These are phyloP conservation scores for Hypoxylon sp. DNA, from an alignment of 2,329 filamentous ascomycete species.

Conservation along the genomic window DNA sequence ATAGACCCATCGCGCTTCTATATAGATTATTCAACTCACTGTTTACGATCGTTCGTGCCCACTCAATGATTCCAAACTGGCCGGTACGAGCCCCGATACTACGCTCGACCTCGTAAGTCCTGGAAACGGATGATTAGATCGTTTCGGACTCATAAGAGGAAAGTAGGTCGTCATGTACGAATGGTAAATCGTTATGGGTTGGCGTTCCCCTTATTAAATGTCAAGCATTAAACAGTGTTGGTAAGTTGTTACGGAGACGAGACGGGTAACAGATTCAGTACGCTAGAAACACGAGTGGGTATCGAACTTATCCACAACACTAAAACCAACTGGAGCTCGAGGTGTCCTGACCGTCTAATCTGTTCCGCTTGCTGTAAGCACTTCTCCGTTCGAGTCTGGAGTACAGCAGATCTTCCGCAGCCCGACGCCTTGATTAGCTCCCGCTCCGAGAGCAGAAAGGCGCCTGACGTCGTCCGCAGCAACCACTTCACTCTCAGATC, in stretches of 20 bases:
- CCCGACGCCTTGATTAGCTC: slow-evolving; percentile 34
- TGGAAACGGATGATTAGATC: slow-evolving; percentile 16
- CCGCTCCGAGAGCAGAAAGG: slow-evolving; percentile 29
- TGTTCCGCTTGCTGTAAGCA: slow-evolving; percentile 23
- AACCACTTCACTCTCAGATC: slow-evolving; percentile 16
- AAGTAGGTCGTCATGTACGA: slow-evolving; percentile 10
- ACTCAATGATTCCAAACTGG: background rate
- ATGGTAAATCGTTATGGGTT: slow-evolving; percentile 22
- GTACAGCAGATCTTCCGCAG: slow-evolving; percentile 41
- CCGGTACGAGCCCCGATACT: slow-evolving; percentile 2
- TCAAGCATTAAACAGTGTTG: slow-evolving; percentile 19
- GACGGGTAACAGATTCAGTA: slow-evolving; percentile 37
- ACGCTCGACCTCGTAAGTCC: slow-evolving; percentile 7
- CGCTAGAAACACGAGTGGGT: slow-evolving; percentile 37
- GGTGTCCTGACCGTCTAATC: slow-evolving; percentile 29
- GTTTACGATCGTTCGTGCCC: slow-evolving; percentile 5
- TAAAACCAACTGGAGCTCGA: slow-evolving; percentile 23
- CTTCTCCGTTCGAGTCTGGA: slow-evolving; percentile 31
- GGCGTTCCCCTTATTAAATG: slow-evolving; percentile 9
- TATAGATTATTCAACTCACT: slow-evolving; percentile 6
- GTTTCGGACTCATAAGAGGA: slow-evolving; percentile 7
- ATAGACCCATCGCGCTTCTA: slow-evolving; percentile 13
- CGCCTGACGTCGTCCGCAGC: slow-evolving; percentile 27
- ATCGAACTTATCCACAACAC: slow-evolving; percentile 23
- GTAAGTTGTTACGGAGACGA: slow-evolving; percentile 25